Conservation (phyloP, 306 rosid genomes). For the Rosa lucieae region DNA sequence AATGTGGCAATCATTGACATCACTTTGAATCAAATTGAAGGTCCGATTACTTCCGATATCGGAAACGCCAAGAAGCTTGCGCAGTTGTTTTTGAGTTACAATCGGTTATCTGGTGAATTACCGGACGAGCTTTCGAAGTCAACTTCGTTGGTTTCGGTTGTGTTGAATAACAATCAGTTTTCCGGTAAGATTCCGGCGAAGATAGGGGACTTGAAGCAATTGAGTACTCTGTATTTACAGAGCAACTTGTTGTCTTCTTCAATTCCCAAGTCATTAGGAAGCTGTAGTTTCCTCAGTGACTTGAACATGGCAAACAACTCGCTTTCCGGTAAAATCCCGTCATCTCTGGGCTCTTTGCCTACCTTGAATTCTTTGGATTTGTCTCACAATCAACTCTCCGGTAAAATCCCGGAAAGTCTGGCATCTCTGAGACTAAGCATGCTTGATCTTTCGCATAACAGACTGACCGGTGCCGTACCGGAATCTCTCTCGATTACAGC, state of each 20-base stretch:
- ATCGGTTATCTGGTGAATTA: conserved; percentile 59
- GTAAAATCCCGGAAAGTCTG: conserved; percentile 61
- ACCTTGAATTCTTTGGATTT: conserved; percentile 59
- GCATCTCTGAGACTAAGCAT: conserved; percentile 56
- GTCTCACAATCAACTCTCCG: conserved; percentile 60
- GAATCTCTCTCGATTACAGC: conserved; percentile 53
- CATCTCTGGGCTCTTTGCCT: conserved; percentile 63
- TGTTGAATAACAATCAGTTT: conserved; percentile 55
- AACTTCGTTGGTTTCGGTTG: conserved; percentile 44
- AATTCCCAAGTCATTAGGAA: conserved; percentile 63
- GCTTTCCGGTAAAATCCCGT: conserved; percentile 54
- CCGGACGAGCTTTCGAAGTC: conserved; percentile 63
- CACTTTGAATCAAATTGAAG: conserved; percentile 50
- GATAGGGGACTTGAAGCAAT: conserved; percentile 53
- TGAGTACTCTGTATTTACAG: conserved; percentile 56
- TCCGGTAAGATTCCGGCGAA: conserved; percentile 53
- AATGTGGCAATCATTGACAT: conserved; percentile 53
- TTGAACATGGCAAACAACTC: conserved; percentile 59
- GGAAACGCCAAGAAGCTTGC: conserved; percentile 51
- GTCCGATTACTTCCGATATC: conserved; percentile 56
- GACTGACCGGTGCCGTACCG: conserved; percentile 60
- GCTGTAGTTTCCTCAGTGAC: conserved; percentile 47
- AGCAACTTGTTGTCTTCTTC: conserved; percentile 53
- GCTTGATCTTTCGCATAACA: conserved; percentile 68
- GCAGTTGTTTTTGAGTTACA: conserved; percentile 37